Conservation (phyloP, 345 rosid species). For the Chamaenerion angustifolium region DNA sequence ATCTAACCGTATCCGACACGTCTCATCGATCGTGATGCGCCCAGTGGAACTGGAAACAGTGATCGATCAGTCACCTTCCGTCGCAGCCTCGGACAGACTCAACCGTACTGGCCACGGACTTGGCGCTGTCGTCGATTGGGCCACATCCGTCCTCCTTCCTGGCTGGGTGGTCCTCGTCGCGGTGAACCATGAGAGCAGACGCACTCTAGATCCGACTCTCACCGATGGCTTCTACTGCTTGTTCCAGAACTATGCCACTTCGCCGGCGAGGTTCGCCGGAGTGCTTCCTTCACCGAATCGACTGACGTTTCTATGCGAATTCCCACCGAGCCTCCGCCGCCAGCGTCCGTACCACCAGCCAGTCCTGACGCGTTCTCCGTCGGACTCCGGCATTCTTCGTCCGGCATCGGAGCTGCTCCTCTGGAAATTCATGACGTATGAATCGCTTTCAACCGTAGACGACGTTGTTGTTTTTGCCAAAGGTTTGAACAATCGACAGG, state of each 20-base stretch:
- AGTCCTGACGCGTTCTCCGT: conserved; percentile 17
- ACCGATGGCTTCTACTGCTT: conserved; percentile 23
- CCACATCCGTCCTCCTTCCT: conserved; percentile 49
- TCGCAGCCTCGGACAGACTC: too few species aligned
- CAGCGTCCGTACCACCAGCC: conserved; percentile 39
- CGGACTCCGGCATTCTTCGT: conserved; percentile 1
- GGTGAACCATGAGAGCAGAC: neutral
- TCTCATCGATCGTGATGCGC: neutral
- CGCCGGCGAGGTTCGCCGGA: conserved; percentile 41
- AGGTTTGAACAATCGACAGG: conserved; percentile 53
- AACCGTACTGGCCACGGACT: too few species aligned
- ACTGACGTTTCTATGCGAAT: conserved; percentile 35
- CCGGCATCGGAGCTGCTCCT: conserved; percentile 26
- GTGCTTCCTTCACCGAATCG: conserved; percentile 35
- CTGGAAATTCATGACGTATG: conserved; percentile 51
- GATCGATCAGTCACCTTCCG: too few species aligned
- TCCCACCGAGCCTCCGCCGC: conserved; percentile 40
- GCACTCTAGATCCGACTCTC: conserved; percentile 11
- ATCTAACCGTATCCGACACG: conserved; percentile 1
- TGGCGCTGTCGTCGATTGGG: neutral
- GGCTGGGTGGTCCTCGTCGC: conserved; percentile 64
- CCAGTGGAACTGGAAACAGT: neutral
- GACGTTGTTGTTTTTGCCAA: conserved; percentile 75
- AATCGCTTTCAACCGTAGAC: conserved; percentile 45
- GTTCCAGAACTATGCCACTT: conserved; percentile 38